Base-by-base conservation (phyloP, 1,139 yeast species). In the Zygosaccharomyces sapae region DNA sequence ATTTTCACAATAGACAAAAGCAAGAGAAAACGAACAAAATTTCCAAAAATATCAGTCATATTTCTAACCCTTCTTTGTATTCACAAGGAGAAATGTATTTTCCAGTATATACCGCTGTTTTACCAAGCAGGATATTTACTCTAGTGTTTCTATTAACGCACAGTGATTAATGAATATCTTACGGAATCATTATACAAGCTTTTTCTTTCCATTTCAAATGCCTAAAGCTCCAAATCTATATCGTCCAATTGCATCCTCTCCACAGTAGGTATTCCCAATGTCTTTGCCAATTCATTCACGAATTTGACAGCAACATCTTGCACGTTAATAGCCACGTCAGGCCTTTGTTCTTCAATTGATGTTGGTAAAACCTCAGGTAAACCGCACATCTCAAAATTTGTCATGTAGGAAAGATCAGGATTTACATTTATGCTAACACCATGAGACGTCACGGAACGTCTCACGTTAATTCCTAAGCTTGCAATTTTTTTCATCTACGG, bases 381-480 rank as follows among this genome's bases (percentile, higher is more conserved):
- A 1, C 98, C 98, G 69, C 98, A 94, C 75, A 95, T 88, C 9
- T 80, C 83, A 55, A 86, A 75, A 22, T 73, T 69, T 53, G 87
- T 84, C 60, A 90, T 76, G 68, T 76, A 86, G 39, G 77, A 74
- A 46, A 88, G 72, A 55, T 89, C 88, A 0, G 96, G 90, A 33
- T 63, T 57, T 1, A 87, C 82, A 61, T 94, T 94, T 41, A 94
- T 74, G 0, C 94, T 88, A 10, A 90, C 74, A 0, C 99, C 98
- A 67, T 89, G 96, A 0, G 94, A 81, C 0, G 97, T 87, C 36
- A 94, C 76, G 12, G 87, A 83, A 50, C 96, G 71, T 53, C 89
- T 83, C 16, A 92, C 83, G 59, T 89, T 89, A 43, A 92, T 79
- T 0, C 98, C 98, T 8, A 94, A 79, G 13, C 97, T 87, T 0